phyloP scores from a whole-genome alignment of 2,329 filamentous ascomycete species.

The Aspergillus versicolor region DNA sequence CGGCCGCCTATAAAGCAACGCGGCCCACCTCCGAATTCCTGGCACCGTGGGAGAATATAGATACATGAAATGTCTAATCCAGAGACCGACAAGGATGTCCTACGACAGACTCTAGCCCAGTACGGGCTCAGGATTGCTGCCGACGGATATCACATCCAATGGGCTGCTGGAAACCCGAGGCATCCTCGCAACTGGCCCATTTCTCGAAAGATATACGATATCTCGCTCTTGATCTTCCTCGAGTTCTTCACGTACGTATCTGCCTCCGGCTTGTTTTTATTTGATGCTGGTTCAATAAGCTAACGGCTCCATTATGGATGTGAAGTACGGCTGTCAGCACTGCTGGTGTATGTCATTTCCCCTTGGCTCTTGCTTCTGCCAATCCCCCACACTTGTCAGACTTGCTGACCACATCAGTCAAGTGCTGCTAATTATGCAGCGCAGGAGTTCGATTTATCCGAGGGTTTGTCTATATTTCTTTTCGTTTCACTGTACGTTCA shows the following conservation, averaged over 20 bases:
- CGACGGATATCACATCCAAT: constrained; percentile 32
- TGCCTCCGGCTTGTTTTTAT: not conserved
- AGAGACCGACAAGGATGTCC: constrained; percentile 17
- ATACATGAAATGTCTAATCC: constrained; percentile 12
- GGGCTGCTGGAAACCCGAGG: constrained; percentile 28
- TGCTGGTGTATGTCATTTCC: constrained; percentile 29
- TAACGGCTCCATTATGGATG: constrained; percentile 10
- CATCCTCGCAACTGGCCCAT: constrained; percentile 35
- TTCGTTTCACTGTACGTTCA: constrained; percentile 24
- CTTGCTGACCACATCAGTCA: constrained; percentile 22
- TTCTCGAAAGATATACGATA: constrained; percentile 30
- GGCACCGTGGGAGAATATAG: not conserved
- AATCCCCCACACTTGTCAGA: not conserved
- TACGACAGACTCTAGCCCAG: constrained; percentile 22
- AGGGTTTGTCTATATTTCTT: constrained; percentile 30
- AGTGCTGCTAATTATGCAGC: constrained; percentile 28
- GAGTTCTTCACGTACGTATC: constrained; percentile 33
- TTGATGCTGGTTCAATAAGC: constrained; percentile 1
- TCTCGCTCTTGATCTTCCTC: constrained; percentile 26
- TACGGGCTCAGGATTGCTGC: constrained; percentile 29
- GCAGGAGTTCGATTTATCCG: constrained; percentile 25
- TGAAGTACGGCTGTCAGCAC: constrained; percentile 36
- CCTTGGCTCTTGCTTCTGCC: not conserved
- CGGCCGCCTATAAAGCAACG: constrained; percentile 3
- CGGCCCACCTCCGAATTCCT: not conserved